Base-by-base conservation (phyloP, 768 basidiomycete genomes). In the Leccinum longicurvipes region DNA sequence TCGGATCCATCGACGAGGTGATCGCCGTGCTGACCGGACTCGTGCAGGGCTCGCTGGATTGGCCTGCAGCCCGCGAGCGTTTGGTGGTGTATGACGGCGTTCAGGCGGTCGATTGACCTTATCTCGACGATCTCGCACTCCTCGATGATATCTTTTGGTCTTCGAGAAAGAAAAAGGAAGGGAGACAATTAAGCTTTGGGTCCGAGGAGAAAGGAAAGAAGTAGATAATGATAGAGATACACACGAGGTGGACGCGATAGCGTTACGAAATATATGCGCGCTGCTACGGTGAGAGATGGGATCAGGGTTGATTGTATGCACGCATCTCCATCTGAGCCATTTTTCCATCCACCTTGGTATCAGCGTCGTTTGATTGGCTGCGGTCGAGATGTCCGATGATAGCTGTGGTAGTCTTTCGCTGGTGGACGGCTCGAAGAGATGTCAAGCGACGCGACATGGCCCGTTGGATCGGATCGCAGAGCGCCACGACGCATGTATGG, bases 1-100 rank as follows among this genome's bases (percentile, higher is more conserved):
- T 98, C 67, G 96, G 94, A 15, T 67, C 80, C 47, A 85, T 96
- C 60, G 94, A 98, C 74, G 85, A 91, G 46, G 95, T 98, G 56
- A 86, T 96, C 63, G 76, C 76, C 54, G 83, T 89, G 50, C 85
- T 98, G 57, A 82, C 80, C 49, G 86, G 88, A 44, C 82, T 98
- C 47, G 87, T 91, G 24, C 73, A 85, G 58, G 93, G 91, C 19
- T 78, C 68, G 10, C 77, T 91, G 53, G 80, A 83, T 54, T 98
- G 95, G 97, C 68, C 76, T 17, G 84, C 81, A 59, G 94, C 93
- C 4, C 86, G 84, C 67, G 66, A 73, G 60, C 77, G 82, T 51
- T 73, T 98, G 63, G 83, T 87, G 11, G 80, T 77, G 27, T 98
- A 98, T 73, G 88, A 90, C 63, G 95, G 94, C 51, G 86, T 89